Base-by-base conservation (phyloP, 2,329 filamentous ascomycete species). In the Nemania serpens region DNA sequence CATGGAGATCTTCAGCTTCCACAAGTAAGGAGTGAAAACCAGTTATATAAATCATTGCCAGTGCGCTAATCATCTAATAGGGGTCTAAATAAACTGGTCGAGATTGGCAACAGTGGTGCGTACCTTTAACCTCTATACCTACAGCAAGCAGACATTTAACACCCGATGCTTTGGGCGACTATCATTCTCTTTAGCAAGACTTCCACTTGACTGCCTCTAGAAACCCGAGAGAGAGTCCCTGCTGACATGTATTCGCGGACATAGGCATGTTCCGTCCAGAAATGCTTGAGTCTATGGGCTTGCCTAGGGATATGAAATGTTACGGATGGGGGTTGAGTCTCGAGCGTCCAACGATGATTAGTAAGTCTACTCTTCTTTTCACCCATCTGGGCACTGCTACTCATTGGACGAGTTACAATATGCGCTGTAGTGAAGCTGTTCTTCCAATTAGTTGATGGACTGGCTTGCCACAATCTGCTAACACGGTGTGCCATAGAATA, bases 311-410 rank as follows among this genome's bases (percentile, higher is more conserved):
- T 72, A 87, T 98, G 87, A 83, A 91, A 65, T 93, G 97, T 10
- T 98, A 97, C 74, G 95, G 95, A 36, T 98, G 93, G 84, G 95
- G 95, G 39, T 79, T 99, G 73, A 91, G 88, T 76, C 78, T 99
- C 74, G 95, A 99, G 82, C 81, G 95, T 70, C 95, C 95, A 59
- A 98, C 95, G 11, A 99, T 98, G 95, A 97, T 97, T 80, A 52
- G 55, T 62, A 48, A 56, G 60, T 15, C 29, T 18, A 22, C 15
- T 4, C 12, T 5, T 48, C 11, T 51, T 41, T 13, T n/a, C n/a
- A n/a, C n/a, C n/a, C n/a, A n/a, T n/a, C n/a, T n/a, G n/a, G n/a
- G n/a, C n/a, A n/a, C n/a, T n/a, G n/a, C n/a, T n/a, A n/a, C n/a
- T n/a, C n/a, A n/a, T n/a, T n/a, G n/a, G n/a, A n/a, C n/a, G n/a